Percentiles rank a stretch among this genome's conserved stretches.
phyloP scores from a whole-genome alignment of 495 filamentous ascomycete species.

The Hyaloscypha variabilis region DNA sequence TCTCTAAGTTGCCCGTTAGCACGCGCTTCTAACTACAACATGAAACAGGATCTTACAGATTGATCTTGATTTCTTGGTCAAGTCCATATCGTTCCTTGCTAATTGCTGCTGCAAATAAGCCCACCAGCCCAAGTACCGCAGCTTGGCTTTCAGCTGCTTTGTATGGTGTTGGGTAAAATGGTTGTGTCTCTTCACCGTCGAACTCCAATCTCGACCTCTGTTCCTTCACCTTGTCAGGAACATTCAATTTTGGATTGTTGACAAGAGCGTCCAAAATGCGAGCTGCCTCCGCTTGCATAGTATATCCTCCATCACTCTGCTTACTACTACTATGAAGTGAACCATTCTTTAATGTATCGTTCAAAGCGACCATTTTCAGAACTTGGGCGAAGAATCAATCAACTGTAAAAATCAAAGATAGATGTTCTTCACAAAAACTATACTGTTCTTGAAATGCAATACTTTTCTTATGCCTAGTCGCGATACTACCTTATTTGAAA shows the following conservation, averaged over 20 bases:
- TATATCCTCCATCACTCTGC: neutral
- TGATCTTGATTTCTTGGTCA: constrained; percentile 3
- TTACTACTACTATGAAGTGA: neutral
- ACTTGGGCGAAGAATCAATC: no score
- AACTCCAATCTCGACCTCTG: neutral
- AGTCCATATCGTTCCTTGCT: neutral
- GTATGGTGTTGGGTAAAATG: neutral
- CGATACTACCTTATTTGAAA: no score
- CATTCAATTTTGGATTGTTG: neutral
- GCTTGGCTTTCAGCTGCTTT: constrained; percentile 3
- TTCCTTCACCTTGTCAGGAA: neutral
- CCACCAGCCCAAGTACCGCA: neutral
- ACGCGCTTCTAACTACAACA: no score
- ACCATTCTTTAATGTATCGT: no score
- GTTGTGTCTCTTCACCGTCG: constrained; percentile 5
- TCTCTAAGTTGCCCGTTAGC: no score
- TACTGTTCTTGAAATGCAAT: no score
- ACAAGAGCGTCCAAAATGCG: neutral
- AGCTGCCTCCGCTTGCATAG: constrained; percentile 1
- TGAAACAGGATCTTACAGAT: neutral
- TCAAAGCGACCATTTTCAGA: no score
- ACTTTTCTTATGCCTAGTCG: no score
- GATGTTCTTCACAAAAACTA: no score
- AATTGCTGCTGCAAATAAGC: neutral
- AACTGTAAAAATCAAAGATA: no score